These are phyloP conservation scores for Podospora australis DNA, from an alignment of 495 filamentous ascomycete species.

Conservation along the genomic window DNA sequence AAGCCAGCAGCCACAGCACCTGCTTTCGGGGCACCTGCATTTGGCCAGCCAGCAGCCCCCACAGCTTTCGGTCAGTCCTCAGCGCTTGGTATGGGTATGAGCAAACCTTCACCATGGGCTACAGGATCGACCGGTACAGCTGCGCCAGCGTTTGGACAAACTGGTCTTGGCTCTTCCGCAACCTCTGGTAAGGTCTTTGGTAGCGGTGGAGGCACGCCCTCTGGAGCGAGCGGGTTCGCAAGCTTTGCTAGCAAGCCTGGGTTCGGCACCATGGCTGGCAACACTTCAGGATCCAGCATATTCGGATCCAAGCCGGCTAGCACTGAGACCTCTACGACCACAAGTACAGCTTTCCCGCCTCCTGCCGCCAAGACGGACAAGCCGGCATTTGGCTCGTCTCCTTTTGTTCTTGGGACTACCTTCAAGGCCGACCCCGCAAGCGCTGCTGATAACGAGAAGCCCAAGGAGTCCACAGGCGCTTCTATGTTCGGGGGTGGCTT, in stretches of 20 bases:
- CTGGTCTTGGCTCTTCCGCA: conserved; percentile 23
- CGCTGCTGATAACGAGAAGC: conserved; percentile 54
- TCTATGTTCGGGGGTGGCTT: conserved; percentile 56
- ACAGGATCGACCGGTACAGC: conserved; percentile 22
- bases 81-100: conserved; percentile 19
- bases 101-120: conserved; percentile 38
- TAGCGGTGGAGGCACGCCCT: conserved; percentile 18
- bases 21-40: conserved; percentile 30
- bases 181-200: conserved; percentile 30
- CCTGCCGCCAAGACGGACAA: conserved; percentile 26
- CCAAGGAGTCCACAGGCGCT: conserved; percentile 34
- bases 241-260: conserved; percentile 53
- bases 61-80: conserved; percentile 52
- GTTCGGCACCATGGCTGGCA: conserved; percentile 43
- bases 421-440: conserved; percentile 68
- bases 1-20: conserved; percentile 28
- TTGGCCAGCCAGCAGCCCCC: conserved; percentile 34
- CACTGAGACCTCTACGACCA: conserved; percentile 38
- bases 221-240: conserved; percentile 49
- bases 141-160: conserved; percentile 36
- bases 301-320: conserved; percentile 44
- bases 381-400: conserved; percentile 50
- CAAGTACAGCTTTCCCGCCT: conserved; percentile 36
- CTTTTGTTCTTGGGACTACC: conserved; percentile 69
- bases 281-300: conserved; percentile 34